Percentiles rank a stretch among this genome's conserved stretches.
phyloP scores from a whole-genome alignment of 139 green algal genomes.

The Haematococcus sp. region DNA sequence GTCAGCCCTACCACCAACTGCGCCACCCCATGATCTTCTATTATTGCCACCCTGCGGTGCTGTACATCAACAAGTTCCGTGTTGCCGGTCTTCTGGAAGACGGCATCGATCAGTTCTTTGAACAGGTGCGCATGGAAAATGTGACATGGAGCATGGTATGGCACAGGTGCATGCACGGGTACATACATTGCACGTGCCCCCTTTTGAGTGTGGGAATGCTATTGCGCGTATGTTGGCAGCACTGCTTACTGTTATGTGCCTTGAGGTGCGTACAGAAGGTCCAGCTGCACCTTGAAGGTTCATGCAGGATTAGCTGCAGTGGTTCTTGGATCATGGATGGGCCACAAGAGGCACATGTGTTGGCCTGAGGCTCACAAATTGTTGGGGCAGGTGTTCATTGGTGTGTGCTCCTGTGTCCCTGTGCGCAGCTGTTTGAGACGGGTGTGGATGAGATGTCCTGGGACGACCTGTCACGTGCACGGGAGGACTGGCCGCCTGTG shows the following conservation, averaged over 20 bases:
- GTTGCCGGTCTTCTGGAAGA: slow-evolving; percentile 68
- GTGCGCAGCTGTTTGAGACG: slow-evolving; percentile 65
- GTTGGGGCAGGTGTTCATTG: slow-evolving; percentile 45
- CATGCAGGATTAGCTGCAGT: no score
- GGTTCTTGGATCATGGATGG: no score
- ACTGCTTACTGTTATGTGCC: no score
- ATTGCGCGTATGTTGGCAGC: no score
- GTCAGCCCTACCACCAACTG: slow-evolving; percentile 79
- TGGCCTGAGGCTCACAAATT: no score
- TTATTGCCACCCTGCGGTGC: slow-evolving; percentile 70
- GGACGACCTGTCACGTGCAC: slow-evolving; percentile 75
- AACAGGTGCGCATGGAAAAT: slow-evolving; percentile 45
- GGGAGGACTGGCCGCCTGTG: slow-evolving; percentile 69
- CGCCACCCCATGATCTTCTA: slow-evolving; percentile 87
- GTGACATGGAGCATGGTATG: not conserved
- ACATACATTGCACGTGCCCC: no score
- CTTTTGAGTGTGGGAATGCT: no score
- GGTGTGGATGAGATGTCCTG: slow-evolving; percentile 85
- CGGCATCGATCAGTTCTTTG: slow-evolving; percentile 56
- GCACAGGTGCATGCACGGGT: not conserved
- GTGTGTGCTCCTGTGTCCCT: not conserved
- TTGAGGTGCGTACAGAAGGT: no score
- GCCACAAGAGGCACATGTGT: no score
- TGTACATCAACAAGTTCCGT: slow-evolving; percentile 85
- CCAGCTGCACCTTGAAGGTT: no score